Conservation (phyloP, 164 flowering plant species). For the Dillenia suffruticosa region DNA sequence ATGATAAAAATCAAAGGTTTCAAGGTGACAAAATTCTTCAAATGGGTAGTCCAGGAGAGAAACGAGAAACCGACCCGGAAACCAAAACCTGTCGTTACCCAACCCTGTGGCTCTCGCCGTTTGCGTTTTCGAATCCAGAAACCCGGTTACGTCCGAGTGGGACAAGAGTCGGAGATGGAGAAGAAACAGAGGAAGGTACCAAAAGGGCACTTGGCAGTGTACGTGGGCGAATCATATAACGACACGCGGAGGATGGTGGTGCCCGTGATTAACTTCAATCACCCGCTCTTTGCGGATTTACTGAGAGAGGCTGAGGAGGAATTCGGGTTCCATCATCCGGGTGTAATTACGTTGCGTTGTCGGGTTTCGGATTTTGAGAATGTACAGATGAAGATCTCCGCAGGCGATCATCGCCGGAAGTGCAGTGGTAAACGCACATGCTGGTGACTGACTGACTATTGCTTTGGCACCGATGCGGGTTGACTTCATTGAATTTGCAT, state of each 20-base stretch:
- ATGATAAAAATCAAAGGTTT: constrained; percentile 25
- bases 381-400: constrained; percentile 41
- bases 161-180: constrained; percentile 10
- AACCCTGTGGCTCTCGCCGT: not conserved
- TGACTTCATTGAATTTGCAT: too few relatives aligned
- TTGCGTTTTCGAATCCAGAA: constrained; percentile 9
- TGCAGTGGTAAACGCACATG: constrained; percentile 2
- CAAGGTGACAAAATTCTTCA: constrained; percentile 17
- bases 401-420: constrained; percentile 18
- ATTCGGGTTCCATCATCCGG: constrained; percentile 31
- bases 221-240: constrained; percentile 39
- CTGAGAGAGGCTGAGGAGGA: too few relatives aligned
- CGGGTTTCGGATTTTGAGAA: constrained; percentile 48
- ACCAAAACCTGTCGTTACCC: too few relatives aligned
- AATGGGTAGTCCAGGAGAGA: constrained; percentile 13
- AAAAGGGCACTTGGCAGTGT: constrained; percentile 59
- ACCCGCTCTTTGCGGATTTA: constrained; percentile 49
- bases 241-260: constrained; percentile 36
- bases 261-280: constrained; percentile 57
- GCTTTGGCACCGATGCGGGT: too few relatives aligned
- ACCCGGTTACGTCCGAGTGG: constrained; percentile 22
- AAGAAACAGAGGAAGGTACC: constrained; percentile 18
- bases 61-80: too few relatives aligned
- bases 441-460: too few relatives aligned
- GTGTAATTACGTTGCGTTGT: constrained; percentile 56